These are phyloP conservation scores for Kodamaea laetipori DNA, from an alignment of 805 yeast species.

Conservation along the genomic window DNA sequence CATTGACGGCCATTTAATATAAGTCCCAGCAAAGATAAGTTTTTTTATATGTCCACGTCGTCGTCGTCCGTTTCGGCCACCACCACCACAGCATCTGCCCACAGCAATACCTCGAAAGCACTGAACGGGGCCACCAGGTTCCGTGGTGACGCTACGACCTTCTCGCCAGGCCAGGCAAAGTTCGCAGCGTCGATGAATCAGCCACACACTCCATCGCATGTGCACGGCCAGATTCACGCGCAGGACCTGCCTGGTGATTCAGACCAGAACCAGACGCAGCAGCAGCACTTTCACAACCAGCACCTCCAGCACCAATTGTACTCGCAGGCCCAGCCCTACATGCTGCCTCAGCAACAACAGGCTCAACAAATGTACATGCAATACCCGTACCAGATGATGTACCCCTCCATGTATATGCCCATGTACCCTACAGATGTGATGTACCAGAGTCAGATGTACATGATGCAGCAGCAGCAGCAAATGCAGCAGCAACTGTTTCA, in stretches of 20 bases:
- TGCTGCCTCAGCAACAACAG: constrained; percentile 17
- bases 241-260: constrained; percentile 9
- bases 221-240: constrained; percentile 1
- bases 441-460: constrained; percentile 17
- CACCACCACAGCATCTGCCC: constrained; percentile 24
- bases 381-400: constrained; percentile 18
- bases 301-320: constrained; percentile 13
- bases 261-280: constrained; percentile 11
- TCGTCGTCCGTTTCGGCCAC: constrained; percentile 18
- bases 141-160: constrained; percentile 42
- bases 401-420: constrained; percentile 20
- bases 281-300: constrained; percentile 16
- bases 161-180: constrained; percentile 29
- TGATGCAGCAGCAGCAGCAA: constrained; percentile 17
- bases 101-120: neutral
- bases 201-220: constrained; percentile 6
- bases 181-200: constrained; percentile 1
- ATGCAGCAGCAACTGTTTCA: constrained; percentile 13
- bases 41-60: constrained; percentile 17
- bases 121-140: constrained; percentile 35
- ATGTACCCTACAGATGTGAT: constrained; percentile 18
- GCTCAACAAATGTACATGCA: constrained; percentile 17
- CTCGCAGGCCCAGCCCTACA: constrained; percentile 14
- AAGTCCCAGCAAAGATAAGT: neutral
- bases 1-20: constrained; percentile 1